Evolutionary conservation across 2,329 filamentous ascomycete species (phyloP).

Genomic region (Plenodomus tracheiphilus): DNA sequence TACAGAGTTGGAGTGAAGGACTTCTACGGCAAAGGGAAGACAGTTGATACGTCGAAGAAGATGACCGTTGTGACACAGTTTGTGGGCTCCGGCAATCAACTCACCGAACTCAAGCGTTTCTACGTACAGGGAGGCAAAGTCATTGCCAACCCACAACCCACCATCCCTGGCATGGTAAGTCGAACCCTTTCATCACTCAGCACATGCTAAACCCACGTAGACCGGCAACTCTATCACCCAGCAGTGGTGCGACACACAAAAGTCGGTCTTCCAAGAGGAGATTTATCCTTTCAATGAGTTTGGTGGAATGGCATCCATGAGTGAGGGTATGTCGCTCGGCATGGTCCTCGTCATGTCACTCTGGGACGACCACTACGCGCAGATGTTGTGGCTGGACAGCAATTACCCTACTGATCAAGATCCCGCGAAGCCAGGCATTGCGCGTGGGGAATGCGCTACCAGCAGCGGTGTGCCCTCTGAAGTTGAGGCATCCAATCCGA

Average conservation of each 20-base stretch:
- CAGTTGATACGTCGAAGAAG: constrained; percentile 44
- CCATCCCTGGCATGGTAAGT: constrained; percentile 47
- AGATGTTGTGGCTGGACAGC: constrained; percentile 76
- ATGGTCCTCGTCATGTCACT: constrained; percentile 67
- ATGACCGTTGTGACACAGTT: constrained; percentile 57
- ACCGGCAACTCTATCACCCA: constrained; percentile 35
- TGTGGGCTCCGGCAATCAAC: constrained; percentile 45
- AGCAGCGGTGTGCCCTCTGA: constrained; percentile 33
- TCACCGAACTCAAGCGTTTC: constrained; percentile 49
- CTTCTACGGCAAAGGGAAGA: constrained; percentile 63
- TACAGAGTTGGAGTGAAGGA: constrained; percentile 64
- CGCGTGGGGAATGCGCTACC: constrained; percentile 29
- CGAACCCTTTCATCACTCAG: not conserved
- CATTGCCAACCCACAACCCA: constrained; percentile 49
- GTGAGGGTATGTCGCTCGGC: constrained; percentile 56
- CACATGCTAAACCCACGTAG: not conserved
- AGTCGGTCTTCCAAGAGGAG: constrained; percentile 34
- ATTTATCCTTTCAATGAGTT: constrained; percentile 56
- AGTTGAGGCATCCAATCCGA: constrained; percentile 21
- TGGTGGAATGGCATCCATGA: constrained; percentile 61
- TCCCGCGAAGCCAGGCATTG: constrained; percentile 31
- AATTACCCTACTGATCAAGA: constrained; percentile 57
- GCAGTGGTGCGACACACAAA: constrained; percentile 33
- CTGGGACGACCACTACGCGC: constrained; percentile 65
- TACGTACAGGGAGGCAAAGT: constrained; percentile 55